A percentile compares a stretch with the other conserved stretches of the same genome.
Conservation (phyloP, 768 basidiomycete genomes). For the Termitomyces sp. region DNA sequence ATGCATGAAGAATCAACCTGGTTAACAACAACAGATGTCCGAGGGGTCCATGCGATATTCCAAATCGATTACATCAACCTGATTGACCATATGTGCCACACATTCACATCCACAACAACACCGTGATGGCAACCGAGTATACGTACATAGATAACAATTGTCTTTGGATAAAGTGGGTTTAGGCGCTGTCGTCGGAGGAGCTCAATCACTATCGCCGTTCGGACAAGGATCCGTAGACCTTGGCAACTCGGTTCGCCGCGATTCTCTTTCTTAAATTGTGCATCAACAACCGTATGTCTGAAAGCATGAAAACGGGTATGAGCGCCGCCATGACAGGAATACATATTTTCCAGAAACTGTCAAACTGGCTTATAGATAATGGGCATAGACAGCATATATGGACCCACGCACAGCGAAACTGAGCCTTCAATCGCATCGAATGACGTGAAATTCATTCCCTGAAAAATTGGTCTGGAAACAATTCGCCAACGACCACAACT, state of each 20-base stretch:
- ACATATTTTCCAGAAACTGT: conserved; percentile 64
- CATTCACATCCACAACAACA: neutral
- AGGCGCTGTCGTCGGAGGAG: neutral
- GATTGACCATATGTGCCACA: neutral
- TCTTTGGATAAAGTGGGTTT: neutral
- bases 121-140: neutral
- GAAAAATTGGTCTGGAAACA: neutral
- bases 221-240: conserved; percentile 16
- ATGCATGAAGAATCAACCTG: too few species aligned
- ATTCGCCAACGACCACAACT: neutral
- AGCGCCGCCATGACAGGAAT: conserved; percentile 53
- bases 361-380: neutral
- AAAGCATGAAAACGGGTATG: conserved; percentile 44
- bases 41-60: too few species aligned
- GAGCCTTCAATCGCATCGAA: conserved; percentile 47
- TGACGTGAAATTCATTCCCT: conserved; percentile 63
- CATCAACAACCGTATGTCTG: conserved; percentile 40
- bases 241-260: conserved; percentile 20
- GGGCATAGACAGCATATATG: neutral
- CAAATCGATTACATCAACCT: neutral
- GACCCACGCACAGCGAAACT: conserved; percentile 35
- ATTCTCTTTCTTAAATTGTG: conserved; percentile 44
- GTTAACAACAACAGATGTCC: neutral
- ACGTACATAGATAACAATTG: neutral
- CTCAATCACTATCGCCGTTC: neutral